Evolutionary conservation across 352 stramenopile species (phyloP), one percentile per base, ranked within the genome.

Genomic region (Globisporangium middletonii): DNA sequence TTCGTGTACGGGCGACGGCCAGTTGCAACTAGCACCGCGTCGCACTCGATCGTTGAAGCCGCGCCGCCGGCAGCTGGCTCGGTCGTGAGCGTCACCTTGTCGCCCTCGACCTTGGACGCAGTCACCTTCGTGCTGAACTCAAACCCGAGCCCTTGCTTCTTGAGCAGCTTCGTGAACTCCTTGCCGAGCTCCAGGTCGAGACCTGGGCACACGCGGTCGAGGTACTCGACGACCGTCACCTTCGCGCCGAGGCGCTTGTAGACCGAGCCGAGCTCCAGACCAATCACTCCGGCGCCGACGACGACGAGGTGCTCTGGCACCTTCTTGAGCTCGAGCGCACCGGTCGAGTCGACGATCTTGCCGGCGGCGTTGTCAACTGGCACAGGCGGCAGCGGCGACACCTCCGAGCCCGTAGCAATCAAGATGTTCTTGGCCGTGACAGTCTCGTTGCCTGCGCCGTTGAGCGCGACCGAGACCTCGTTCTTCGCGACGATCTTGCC

Each of bases 81-180:
- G 18, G 97, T 96, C 1, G 91, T 99, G 53, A 99, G 78, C 50
- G 82, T 94, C n/a, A 99, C 96, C 37, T 87, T 89, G 55, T 97
- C 82, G 51, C 81, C 93, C 6, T 73, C 79, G 11, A 99, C 88
- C 61, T 98, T 77, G 28, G 89, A 94, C n/a, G 77, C 73, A 47
- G 84, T 92, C 50, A 99, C 97, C 80, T 99, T 99, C 46, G 97
- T 99, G 69, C 88, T 89, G 50, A 99, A 84, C 62, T 98, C 84
- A 77, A 99, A 99, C 37, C 98, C 96, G 37, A 99, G 85, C 12
- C 96, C 96, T 81, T 99, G 97, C 80, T 99, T 99, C 80, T 98
- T 99, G 26, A 99, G 77, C 48, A 96, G 86, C 62, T 95, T 95
- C 65, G 97, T 90, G 77, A 99, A 99, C 58, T 98, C 95, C 72